Base-by-base conservation (phyloP, 2,329 filamentous ascomycete genomes). In the Fusarium guadeloupense region DNA sequence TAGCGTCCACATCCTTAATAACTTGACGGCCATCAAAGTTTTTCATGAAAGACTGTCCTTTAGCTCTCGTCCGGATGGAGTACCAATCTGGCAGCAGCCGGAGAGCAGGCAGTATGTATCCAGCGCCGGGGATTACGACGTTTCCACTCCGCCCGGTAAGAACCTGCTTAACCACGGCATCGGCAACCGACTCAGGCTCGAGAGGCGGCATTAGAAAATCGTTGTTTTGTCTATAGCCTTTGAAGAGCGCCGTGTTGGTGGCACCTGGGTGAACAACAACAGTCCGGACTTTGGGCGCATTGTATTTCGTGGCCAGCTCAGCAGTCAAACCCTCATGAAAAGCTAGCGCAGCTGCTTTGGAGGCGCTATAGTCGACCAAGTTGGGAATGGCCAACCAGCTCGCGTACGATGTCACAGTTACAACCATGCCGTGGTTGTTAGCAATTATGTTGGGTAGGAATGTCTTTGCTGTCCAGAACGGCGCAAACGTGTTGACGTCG, bases 381-480 rank as follows among this genome's bases (percentile, higher is more conserved):
- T 82, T 82, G 4, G 89, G 85, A 0, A 85, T 81, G 2, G 83
- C 78, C 8, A 86, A 64, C 75, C 85, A 90, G 12, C 83, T 82
- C 0, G 89, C 88, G 42, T 85, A 79, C 3, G 83, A 87, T 13
- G 89, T 85, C 19, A 92, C 82, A 1, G 87, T 92, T 19, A 92
- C 87, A 34, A 92, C 73, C 81, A 90, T 90, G 56, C 90, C 89
- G 75, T 92, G 89, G 75, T 91, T 86, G 12, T 70, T 71, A 8
- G 75, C 70, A 45, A 89, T 74, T 82, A 93, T 89, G 62, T 76
- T 71, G 0, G 89, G 89, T 2, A 93, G 77, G 74, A 92, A 92
- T 53, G 87, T 83, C 69, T 86, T 83, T 7, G 82, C 76, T n/a
- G 87, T 80, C 79, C 83, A 87, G 78, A 85, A 91, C 75, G 89